Percentiles rank a stretch among this genome's conserved stretches.
phyloP scores from a whole-genome alignment of 306 rosid genomes.

The Pyrus bretschneideri region DNA sequence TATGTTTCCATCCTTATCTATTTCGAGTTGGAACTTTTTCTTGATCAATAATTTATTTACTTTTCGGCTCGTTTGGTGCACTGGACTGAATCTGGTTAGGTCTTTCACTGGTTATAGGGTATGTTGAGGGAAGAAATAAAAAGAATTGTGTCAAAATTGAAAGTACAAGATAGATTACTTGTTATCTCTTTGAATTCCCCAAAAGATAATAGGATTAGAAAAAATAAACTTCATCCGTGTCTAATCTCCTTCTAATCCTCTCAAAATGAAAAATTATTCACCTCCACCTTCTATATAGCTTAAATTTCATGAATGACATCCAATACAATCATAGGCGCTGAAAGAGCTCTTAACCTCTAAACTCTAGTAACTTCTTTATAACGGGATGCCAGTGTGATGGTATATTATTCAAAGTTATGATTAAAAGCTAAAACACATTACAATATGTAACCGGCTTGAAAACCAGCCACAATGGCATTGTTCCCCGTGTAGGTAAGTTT shows the following conservation, averaged over 20 bases:
- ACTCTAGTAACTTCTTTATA: too few relatives aligned
- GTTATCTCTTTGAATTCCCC: too few relatives aligned
- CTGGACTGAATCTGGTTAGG: neutral
- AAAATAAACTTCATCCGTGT: too few relatives aligned
- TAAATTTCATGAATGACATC: neutral
- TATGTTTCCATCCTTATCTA: neutral
- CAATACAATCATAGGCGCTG: too few relatives aligned
- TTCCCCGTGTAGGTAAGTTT: too few relatives aligned
- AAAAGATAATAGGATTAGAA: neutral
- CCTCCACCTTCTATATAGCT: neutral
- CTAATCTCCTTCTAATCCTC: too few relatives aligned
- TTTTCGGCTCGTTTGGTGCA: neutral
- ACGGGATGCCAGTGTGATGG: rapidly evolving
- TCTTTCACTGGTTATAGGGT: too few relatives aligned
- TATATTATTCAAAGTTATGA: too few relatives aligned
- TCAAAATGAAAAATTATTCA: neutral
- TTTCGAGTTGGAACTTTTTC: neutral
- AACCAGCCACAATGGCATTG: neutral
- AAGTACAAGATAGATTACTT: too few relatives aligned
- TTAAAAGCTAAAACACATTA: neutral
- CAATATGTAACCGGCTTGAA: too few relatives aligned
- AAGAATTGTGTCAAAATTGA: too few relatives aligned
- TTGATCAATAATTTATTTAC: neutral
- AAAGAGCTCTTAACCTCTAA: neutral
- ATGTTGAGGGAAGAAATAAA: too few relatives aligned